Evolutionary conservation across 2,329 filamentous ascomycete species (phyloP).

Genomic region (Sarocladium brachiariae): DNA sequence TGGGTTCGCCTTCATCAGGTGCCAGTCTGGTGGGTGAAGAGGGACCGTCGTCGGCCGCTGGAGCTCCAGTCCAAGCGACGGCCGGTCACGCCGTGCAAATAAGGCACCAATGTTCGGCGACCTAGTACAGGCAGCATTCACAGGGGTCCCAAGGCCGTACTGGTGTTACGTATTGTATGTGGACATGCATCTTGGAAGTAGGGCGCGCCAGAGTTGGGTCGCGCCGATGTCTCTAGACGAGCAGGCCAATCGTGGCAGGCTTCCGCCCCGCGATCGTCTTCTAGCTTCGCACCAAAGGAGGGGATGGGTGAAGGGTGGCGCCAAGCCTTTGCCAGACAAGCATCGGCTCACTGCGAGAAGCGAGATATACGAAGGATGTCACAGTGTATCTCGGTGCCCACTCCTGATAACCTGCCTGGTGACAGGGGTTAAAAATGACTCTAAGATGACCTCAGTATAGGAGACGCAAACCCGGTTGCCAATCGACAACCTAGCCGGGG

Average conservation of each 20-base stretch:
- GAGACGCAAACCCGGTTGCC: too few relatives aligned
- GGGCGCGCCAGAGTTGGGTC: not conserved
- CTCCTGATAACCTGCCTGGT: too few relatives aligned
- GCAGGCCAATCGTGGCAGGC: not conserved
- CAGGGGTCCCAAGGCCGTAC: not conserved
- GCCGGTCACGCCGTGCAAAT: slow-evolving; percentile 5
- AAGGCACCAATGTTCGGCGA: slow-evolving; percentile 2
- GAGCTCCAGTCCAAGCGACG: not conserved
- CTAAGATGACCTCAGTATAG: too few relatives aligned
- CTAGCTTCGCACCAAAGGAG: not conserved
- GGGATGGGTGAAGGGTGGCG: not conserved
- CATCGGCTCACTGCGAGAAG: slow-evolving; percentile 8
- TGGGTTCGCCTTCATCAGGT: slow-evolving; percentile 4
- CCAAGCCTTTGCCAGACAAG: not conserved
- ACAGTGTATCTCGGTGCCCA: slow-evolving; percentile 26
- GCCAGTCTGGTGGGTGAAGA: not conserved
- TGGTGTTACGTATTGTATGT: not conserved
- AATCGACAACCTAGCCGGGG: too few relatives aligned
- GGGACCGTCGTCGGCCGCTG: not conserved
- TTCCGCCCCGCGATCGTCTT: not conserved
- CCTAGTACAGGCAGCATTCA: not conserved
- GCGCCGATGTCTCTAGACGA: not conserved
- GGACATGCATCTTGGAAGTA: not conserved
- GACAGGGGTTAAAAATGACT: too few relatives aligned
- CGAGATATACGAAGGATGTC: slow-evolving; percentile 6